Conservation (phyloP, 192 early-diverging fungal genomes). For the Rhizoclosmatium sp. region DNA sequence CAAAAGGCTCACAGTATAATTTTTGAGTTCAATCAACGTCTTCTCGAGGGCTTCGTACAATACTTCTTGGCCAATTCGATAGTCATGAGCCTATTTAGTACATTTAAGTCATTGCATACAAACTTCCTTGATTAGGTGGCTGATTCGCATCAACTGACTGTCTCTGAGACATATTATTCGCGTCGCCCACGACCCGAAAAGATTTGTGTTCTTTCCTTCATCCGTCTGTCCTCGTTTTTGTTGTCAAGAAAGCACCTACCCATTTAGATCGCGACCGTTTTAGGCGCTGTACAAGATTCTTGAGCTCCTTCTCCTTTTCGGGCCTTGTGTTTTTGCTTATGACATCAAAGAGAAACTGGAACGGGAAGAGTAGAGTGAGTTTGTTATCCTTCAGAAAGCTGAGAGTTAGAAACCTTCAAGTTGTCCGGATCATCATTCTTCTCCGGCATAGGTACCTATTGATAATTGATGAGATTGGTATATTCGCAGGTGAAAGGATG, state of each 20-base stretch:
- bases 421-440: conserved; percentile 32
- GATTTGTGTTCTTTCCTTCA: background rate
- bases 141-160: no score
- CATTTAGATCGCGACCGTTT: conserved; percentile 86
- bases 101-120: background rate
- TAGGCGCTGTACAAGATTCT: conserved; percentile 77
- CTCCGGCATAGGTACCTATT: background rate
- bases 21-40: conserved; percentile 80
- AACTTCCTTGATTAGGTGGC: no score
- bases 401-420: conserved; percentile 1
- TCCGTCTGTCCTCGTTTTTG: background rate
- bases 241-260: conserved; percentile 50
- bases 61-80: conserved; percentile 86
- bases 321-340: conserved; percentile 76
- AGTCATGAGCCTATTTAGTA: conserved; percentile 71
- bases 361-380: background rate
- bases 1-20: conserved; percentile 63
- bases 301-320: conserved; percentile 63
- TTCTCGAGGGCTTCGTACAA: conserved; percentile 91
- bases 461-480: background rate
- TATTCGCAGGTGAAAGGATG: background rate
- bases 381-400: background rate
- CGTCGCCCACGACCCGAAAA: no score
- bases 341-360: conserved; percentile 76
- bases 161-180: no score